These are phyloP conservation scores for Rhizopus microsporus DNA, from an alignment of 371 early-diverging fungal genomes.

Conservation along the genomic window DNA sequence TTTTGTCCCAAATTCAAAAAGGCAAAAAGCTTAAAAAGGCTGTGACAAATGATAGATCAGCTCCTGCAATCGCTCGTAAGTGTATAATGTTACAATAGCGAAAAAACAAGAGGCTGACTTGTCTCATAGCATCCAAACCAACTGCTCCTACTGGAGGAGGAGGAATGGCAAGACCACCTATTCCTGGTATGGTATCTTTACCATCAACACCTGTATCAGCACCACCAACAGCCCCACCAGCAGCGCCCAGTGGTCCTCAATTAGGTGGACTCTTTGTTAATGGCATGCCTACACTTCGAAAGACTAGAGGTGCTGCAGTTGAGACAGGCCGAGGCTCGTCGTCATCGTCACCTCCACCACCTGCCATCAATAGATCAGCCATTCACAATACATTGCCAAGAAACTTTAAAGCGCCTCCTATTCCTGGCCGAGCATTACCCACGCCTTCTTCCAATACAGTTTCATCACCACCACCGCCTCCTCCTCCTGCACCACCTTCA, in stretches of 20 bases:
- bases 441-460: neutral
- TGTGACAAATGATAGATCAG: conserved; percentile 80
- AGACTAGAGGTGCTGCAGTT: conserved; percentile 46
- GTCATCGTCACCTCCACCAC: conserved; percentile 23
- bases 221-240: conserved; percentile 15
- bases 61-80: conserved; percentile 54
- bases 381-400: conserved; percentile 32
- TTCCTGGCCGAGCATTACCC: conserved; percentile 3
- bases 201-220: conserved; percentile 20
- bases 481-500: conserved; percentile 17
- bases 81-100: neutral
- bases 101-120: neutral
- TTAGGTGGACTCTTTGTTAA: conserved; percentile 68
- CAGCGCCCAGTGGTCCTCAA: conserved; percentile 33
- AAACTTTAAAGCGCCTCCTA: conserved; percentile 41
- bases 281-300: conserved; percentile 68
- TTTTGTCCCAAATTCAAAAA: conserved; percentile 75
- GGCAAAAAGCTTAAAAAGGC: conserved; percentile 76
- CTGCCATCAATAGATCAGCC: conserved; percentile 7
- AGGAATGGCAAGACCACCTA: conserved; percentile 41
- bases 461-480: conserved; percentile 20
- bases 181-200: conserved; percentile 30
- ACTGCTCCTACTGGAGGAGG: conserved; percentile 16
- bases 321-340: conserved; percentile 35
- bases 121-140: conserved; percentile 11